These are phyloP conservation scores for Coccomyxa sp. DNA, from an alignment of 139 green algal genomes.

Conservation along the genomic window DNA sequence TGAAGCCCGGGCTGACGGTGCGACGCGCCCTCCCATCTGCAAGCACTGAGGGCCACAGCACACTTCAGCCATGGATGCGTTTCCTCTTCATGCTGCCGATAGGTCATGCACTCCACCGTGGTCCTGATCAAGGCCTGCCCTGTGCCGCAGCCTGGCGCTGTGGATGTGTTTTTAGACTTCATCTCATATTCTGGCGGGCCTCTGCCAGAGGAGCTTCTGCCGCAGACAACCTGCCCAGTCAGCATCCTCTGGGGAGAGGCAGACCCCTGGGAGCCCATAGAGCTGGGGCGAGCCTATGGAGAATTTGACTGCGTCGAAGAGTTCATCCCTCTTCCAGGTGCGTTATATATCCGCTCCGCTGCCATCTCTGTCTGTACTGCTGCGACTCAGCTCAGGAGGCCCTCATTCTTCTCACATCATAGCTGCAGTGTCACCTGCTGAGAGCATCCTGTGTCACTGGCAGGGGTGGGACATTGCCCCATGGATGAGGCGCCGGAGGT, in stretches of 20 bases:
- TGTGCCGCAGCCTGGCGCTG: slow-evolving; percentile 63
- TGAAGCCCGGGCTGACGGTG: slow-evolving; percentile 77
- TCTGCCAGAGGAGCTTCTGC: slow-evolving; percentile 86
- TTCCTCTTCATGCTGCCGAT: too few relatives aligned
- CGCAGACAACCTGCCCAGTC: slow-evolving; percentile 22
- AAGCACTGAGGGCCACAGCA: too few relatives aligned
- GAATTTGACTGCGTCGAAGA: slow-evolving; percentile 61
- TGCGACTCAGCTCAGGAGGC: not conserved
- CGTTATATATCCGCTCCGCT: not conserved
- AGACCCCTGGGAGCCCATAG: slow-evolving; percentile 88
- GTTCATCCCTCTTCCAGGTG: slow-evolving; percentile 76
- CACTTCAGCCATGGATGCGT: too few relatives aligned
- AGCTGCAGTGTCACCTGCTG: not conserved
- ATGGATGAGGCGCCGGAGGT: slow-evolving; percentile 77
- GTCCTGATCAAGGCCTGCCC: not conserved
- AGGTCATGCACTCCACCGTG: too few relatives aligned
- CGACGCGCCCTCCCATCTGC: not conserved
- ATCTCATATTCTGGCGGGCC: slow-evolving; percentile 89
- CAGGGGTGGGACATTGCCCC: slow-evolving; percentile 85
- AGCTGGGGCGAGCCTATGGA: slow-evolving; percentile 60
- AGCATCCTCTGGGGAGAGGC: slow-evolving; percentile 53
- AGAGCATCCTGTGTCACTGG: not conserved
- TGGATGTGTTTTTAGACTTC: slow-evolving; percentile 97
- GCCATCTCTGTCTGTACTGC: not conserved
- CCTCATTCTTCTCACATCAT: not conserved